Base-by-base conservation (phyloP, 2,329 filamentous ascomycete species). In the Neurospora sp. region DNA sequence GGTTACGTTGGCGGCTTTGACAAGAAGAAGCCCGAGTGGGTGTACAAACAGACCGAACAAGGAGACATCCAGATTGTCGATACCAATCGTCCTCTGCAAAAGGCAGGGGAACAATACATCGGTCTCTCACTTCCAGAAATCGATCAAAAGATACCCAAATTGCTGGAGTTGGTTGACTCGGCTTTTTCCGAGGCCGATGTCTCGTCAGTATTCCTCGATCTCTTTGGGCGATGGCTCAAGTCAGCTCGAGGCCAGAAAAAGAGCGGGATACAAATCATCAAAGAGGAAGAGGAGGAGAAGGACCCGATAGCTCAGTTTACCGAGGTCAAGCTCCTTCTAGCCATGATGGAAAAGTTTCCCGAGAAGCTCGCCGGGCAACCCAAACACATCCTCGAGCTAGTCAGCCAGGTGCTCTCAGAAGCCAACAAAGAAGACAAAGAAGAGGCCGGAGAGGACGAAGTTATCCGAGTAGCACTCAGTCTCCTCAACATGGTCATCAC, bases 351-450 rank as follows among this genome's bases (percentile, higher is more conserved):
- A 33, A 84, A 82, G 66, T 85, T 90, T 66, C 85, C 89, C 0
- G 86, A 90, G 28, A 88, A 87, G 72, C 82, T 93, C 13, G 85
- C 90, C 38, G 84, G 84, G 39, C 86, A 88, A 70, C 89, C 90
- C 2, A 84, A 85, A 62, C 88, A 91, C 73, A 83, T 92, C 7
- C 80, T 93, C 1, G 85, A 88, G 66, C 83, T 93, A 1, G 84
- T 90, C 67, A 82, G 83, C 68, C 85, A 90, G 69, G 83, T 93
- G 0, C 77, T 93, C 40, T 67, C 69, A 7, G 69, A 70, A 81
- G 82, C 17, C 82, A 84, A 39, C 78, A 81, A n/a, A 11, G 70
- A 71, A 7, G 40, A 6, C 6, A 1, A 70, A 7, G 79, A 80
- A 4, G 78, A 81, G 0, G 70, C 79, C 3, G 77, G 81, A 2